Percentiles rank a stretch among this genome's conserved stretches.
These are phyloP conservation scores for Xylaria sp. DNA, from an alignment of 2,329 filamentous ascomycete species.

Conservation along the genomic window DNA sequence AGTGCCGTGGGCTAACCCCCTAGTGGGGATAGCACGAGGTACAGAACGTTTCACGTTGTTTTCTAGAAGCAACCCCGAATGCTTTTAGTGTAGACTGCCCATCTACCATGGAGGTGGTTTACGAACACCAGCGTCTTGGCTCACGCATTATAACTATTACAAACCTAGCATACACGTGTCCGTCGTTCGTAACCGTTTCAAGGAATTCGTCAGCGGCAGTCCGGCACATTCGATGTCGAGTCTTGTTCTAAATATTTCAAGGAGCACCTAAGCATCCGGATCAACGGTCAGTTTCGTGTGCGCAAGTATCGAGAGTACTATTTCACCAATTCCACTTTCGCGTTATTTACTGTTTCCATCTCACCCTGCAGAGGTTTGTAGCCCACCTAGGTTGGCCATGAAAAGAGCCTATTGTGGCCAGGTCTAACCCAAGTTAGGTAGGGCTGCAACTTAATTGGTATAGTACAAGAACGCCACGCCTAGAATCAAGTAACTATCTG, in stretches of 20 bases:
- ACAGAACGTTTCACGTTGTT: conserved; percentile 31
- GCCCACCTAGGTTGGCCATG: no score
- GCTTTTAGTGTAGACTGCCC: neutral
- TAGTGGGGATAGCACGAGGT: conserved; percentile 20
- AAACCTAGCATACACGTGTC: neutral
- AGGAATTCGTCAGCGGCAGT: neutral
- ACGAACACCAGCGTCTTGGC: neutral
- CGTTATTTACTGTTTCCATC: neutral
- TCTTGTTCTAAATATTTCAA: neutral
- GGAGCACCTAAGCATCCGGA: neutral
- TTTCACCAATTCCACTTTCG: neutral
- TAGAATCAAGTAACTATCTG: no score
- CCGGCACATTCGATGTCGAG: neutral
- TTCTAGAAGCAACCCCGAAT: conserved; percentile 33
- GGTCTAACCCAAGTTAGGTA: no score
- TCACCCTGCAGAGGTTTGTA: conserved; percentile 1
- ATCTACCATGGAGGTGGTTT: neutral
- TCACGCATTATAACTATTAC: neutral
- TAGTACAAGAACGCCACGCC: no score
- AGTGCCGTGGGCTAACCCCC: conserved; percentile 2
- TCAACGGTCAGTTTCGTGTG: conserved; percentile 10
- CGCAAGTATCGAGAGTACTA: neutral
- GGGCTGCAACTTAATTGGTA: no score
- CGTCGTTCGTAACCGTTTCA: neutral
- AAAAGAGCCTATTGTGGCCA: no score